Evolutionary conservation across 2,329 filamentous ascomycete species (phyloP).

Genomic region (Cladorrhinum sp.): DNA sequence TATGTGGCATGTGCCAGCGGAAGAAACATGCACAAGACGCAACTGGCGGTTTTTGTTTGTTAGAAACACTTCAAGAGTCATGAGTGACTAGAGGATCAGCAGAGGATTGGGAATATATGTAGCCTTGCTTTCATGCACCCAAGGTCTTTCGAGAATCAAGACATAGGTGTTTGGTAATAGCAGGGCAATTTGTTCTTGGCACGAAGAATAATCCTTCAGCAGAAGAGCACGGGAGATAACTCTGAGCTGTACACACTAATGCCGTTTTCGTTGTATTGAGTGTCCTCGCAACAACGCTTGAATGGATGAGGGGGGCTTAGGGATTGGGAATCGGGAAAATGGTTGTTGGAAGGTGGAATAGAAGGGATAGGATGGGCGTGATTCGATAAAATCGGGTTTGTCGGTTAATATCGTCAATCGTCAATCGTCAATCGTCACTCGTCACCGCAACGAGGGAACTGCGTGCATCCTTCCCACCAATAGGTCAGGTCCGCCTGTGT

Average conservation of each 20-base stretch:
- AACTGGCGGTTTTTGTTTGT: not conserved
- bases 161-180: conserved; percentile 58
- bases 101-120: conserved; percentile 35
- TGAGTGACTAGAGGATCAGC: not conserved
- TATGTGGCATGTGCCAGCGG: not conserved
- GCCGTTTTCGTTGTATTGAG: conserved; percentile 36
- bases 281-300: not conserved
- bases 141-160: conserved; percentile 36
- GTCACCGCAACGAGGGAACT: not conserved
- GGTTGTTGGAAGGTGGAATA: not conserved
- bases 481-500: conserved; percentile 20
- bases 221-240: conserved; percentile 48
- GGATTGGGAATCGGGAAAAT: not conserved
- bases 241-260: conserved; percentile 60
- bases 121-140: conserved; percentile 56
- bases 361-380: not conserved
- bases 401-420: not conserved
- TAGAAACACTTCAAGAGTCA: not conserved
- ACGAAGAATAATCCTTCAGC: conserved; percentile 57
- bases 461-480: conserved; percentile 1
- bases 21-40: not conserved
- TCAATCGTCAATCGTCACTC: not conserved
- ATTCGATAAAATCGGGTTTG: not conserved
- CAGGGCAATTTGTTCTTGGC: conserved; percentile 51
- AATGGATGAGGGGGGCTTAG: conserved; percentile 1